Base-by-base conservation (phyloP, 768 basidiomycete genomes). In the Pleurotus djamor region DNA sequence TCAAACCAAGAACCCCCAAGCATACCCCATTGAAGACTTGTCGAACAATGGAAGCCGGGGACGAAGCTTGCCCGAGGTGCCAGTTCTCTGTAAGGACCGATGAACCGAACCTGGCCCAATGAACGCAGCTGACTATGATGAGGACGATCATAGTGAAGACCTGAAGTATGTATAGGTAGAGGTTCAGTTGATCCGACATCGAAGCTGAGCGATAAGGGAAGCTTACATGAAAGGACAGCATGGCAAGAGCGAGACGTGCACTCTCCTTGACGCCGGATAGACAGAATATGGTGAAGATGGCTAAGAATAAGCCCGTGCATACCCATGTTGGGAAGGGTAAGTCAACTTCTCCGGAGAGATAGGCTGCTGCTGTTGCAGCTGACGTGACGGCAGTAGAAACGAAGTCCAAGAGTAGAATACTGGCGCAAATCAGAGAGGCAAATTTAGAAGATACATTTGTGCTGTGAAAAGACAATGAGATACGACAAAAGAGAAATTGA, bases 361-460 rank as follows among this genome's bases (percentile, higher is more conserved):
- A 91, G 3, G 83, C 76, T 3, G 82, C 76, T 0, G 89, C 89
- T 0, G 89, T 89, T 3, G 88, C 86, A 0, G 90, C 88, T 0
- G 90, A 90, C 16, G 90, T 86, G 12, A 88, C 83, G 0, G 85
- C 77, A 0, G 88, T 91, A 3, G 87, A 80, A 4, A 85, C 77
- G 49, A 85, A 89, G 67, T 92, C 90, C 3, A 92, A 76, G n/a
- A 91, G 72, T 0, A 89, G 79, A 6, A 89, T 75, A 0, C 86
- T 77, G 0, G 88, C 88, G 5, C 83, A 86, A n/a, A 87, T 61
- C 1, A 91, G 74, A 44, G 88, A 87, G 5, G 87, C 71, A 1
- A 77, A 70, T 65, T 89, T 90, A 0, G 82, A 78, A 0, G 87
- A 85, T 14, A 83, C 79, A 64, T 91, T 85, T 5, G 89, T 71